Base-by-base conservation (phyloP, 176 grass and related monocot species). In the Oryza punctata region DNA sequence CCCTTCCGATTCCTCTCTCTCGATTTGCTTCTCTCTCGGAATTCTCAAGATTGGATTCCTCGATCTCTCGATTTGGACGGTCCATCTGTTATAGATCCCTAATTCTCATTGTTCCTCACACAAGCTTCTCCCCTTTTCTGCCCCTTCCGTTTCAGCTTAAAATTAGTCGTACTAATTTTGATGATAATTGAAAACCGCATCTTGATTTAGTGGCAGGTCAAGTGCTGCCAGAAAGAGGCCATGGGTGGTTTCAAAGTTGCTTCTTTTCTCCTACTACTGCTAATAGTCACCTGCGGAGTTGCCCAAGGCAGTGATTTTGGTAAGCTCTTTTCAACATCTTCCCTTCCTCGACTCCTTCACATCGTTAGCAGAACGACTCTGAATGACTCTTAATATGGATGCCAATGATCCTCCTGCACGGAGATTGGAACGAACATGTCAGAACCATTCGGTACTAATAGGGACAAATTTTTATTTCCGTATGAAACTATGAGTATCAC, bases 231-330 rank as follows among this genome's bases (percentile, higher is more conserved):
- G 18, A 1, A 21, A 60, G 21, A 23, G 15, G 54, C 54, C 21
- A 60, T 60, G 54, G 54, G 2, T 18, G 54, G 2, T 18, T 60
- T 60, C 19, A 60, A 60, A 60, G 54, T 60, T n/a, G 54, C 21
- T 23, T 60, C 54, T 7, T 60, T 60, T 60, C 54, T 60, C 2
- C 54, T 60, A 23, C 54, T 60, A 19, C 45, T 87, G 65, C 76
- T 91, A 64, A 30, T 88, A 27, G 75, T 91, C 61, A 80, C 80
- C 69, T 77, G 50, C 23, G 75, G 80, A 33, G 28, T 63, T 0
- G 33, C 37, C 8, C 37, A 38, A 77, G 69, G 50, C 32, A 80
- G 63, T 67, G 70, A 16, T 57, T 74, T 84, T 63, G 25, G 77
- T 75, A 75, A 14, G 3, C 44, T 10, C 57, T 77, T 54, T 15